Conservation (phyloP, 345 rosid species). For the Psidium guajava region DNA sequence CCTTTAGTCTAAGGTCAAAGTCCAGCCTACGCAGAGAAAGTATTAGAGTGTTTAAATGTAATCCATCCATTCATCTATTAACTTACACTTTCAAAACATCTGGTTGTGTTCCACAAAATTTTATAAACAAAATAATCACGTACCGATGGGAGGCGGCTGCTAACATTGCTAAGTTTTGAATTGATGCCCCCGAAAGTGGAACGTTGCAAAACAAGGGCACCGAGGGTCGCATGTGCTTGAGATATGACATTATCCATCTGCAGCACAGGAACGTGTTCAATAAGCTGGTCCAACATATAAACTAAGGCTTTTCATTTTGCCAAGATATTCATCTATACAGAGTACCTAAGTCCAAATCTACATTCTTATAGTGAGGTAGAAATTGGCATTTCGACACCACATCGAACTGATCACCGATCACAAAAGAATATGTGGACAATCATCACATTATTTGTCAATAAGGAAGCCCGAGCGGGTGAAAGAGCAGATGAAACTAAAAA, state of each 20-base stretch:
- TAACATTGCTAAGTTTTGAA: constrained; percentile 81
- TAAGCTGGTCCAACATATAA: not conserved
- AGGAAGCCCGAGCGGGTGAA: not conserved
- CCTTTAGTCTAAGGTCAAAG: not conserved
- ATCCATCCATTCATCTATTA: not conserved
- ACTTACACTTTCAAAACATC: not conserved
- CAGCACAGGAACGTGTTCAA: not conserved
- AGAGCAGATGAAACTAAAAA: not conserved
- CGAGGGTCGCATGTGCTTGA: constrained; percentile 92
- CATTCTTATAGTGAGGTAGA: not conserved
- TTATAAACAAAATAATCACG: not conserved
- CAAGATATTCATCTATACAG: not conserved
- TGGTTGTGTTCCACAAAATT: not conserved
- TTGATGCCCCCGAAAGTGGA: constrained; percentile 92
- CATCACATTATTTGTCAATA: not conserved
- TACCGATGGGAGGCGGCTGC: constrained; percentile 94
- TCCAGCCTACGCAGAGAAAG: not conserved
- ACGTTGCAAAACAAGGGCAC: constrained; percentile 74
- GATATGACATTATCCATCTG: constrained; percentile 95
- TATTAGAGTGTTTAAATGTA: not conserved
- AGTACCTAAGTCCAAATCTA: not conserved
- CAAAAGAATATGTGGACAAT: not conserved
- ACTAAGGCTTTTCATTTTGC: not conserved
- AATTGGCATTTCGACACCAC: not conserved
- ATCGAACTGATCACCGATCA: not conserved